Evolutionary conservation across 768 basidiomycete species (phyloP).

Genomic region (Boletus rubroflammeus): DNA sequence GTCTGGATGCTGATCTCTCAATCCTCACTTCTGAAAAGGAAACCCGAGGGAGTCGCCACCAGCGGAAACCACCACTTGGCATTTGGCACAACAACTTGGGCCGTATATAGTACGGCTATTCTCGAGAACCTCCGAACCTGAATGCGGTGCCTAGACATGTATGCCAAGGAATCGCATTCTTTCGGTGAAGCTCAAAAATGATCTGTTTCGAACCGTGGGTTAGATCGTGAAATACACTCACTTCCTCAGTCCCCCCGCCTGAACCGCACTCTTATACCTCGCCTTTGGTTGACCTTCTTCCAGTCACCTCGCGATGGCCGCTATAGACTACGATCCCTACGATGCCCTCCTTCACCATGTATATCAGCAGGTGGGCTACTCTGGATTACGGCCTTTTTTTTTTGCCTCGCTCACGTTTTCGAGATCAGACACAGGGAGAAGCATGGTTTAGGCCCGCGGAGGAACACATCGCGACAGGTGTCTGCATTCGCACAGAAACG

Average conservation of each 20-base stretch:
- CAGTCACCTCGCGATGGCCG: slow-evolving; percentile 2
- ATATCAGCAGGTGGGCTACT: slow-evolving; percentile 60
- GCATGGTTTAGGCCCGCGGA: slow-evolving; percentile 84
- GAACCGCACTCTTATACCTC: slow-evolving; percentile 14
- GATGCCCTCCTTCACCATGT: slow-evolving; percentile 79
- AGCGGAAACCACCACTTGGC: no score
- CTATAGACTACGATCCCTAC: slow-evolving; percentile 76
- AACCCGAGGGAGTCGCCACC: neutral
- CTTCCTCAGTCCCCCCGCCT: neutral
- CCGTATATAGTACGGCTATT: no score
- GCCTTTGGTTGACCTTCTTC: neutral
- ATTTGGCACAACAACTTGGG: no score
- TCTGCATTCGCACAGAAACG: slow-evolving; percentile 66
- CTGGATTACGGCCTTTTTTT: neutral
- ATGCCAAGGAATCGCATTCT: neutral
- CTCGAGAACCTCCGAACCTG: neutral
- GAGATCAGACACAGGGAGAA: slow-evolving; percentile 68
- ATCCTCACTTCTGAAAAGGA: neutral
- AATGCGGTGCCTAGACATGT: neutral
- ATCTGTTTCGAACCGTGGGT: neutral
- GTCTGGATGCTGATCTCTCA: neutral
- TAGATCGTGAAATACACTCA: neutral
- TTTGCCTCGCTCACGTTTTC: slow-evolving; percentile 1
- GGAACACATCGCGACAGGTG: slow-evolving; percentile 72
- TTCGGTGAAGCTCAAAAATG: neutral